Evolutionary conservation across 768 basidiomycete species (phyloP).

Genomic region (Thelephora aurantiotincta): DNA sequence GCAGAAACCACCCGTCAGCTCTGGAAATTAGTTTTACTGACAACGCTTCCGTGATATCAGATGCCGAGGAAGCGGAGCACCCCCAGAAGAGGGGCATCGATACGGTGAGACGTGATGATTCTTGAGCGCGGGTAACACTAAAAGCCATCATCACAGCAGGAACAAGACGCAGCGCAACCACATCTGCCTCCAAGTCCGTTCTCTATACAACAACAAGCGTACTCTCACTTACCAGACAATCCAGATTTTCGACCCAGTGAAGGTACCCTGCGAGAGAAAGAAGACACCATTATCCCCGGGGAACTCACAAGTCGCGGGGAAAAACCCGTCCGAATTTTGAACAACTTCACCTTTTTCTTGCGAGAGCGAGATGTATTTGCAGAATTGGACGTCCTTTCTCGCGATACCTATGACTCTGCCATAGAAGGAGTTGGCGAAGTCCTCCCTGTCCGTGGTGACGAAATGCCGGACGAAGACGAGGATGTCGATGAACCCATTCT

Average conservation of each 20-base stretch:
- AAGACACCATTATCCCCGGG: slow-evolving; percentile 12
- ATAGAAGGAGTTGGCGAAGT: slow-evolving; percentile 47
- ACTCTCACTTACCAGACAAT: neutral
- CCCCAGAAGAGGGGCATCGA: neutral
- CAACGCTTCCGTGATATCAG: slow-evolving; percentile 15
- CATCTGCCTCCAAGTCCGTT: neutral
- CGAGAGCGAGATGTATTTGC: slow-evolving; percentile 29
- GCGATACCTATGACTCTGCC: slow-evolving; percentile 20
- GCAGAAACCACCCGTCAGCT: slow-evolving; percentile 26
- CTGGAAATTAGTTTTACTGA: slow-evolving; percentile 39
- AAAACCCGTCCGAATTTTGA: slow-evolving; percentile 43
- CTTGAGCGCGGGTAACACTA: neutral
- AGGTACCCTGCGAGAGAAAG: neutral
- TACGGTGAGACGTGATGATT: neutral
- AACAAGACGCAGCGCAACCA: neutral
- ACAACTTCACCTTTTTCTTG: slow-evolving; percentile 44
- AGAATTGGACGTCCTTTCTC: slow-evolving; percentile 28
- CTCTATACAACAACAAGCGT: neutral
- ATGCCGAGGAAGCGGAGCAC: neutral
- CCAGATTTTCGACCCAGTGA: neutral
- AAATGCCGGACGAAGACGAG: slow-evolving; percentile 51
- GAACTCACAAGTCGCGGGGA: slow-evolving; percentile 16
- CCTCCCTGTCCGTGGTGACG: slow-evolving; percentile 33
- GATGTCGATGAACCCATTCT: slow-evolving; percentile 20
- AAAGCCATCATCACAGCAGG: neutral